phyloP scores from a whole-genome alignment of 2,329 filamentous ascomycete species.

The Arachnopeziza araneosa region DNA sequence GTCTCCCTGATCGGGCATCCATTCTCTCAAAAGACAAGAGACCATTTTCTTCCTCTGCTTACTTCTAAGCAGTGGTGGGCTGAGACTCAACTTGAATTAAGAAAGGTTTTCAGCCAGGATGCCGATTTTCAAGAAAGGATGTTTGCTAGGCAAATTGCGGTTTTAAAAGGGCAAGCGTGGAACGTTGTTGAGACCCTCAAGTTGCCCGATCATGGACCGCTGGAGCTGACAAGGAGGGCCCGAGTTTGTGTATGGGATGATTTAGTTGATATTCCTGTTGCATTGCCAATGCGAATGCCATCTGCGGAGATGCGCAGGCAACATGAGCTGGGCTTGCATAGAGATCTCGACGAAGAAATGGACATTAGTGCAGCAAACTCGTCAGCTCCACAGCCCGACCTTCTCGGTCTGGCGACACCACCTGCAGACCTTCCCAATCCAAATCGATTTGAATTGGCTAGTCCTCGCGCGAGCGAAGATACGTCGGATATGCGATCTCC shows the following conservation, averaged over 20 bases:
- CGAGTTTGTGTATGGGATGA: conserved; percentile 98
- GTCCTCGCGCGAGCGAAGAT: conserved; percentile 31
- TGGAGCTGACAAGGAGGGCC: conserved; percentile 85
- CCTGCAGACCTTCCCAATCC: conserved; percentile 65
- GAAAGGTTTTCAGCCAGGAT: conserved; percentile 84
- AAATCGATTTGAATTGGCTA: conserved; percentile 65
- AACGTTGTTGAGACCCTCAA: conserved; percentile 98
- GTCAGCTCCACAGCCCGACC: conserved; percentile 54
- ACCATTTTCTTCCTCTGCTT: conserved; percentile 92
- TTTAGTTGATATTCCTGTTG: conserved; percentile 89
- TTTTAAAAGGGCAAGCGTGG: conserved; percentile 99
- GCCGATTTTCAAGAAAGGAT: conserved; percentile 97
- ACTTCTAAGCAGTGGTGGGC: conserved; percentile 97
- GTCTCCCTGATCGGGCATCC: conserved; percentile 94
- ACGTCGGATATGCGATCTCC: conserved; percentile 14
- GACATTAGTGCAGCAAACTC: conserved; percentile 74
- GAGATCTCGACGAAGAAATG: conserved; percentile 70
- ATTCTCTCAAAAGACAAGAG: conserved; percentile 87
- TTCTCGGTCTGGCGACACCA: conserved; percentile 51
- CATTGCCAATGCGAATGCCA: conserved; percentile 79
- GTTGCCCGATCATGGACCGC: conserved; percentile 81
- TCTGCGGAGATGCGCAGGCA: conserved; percentile 78
- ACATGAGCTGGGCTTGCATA: conserved; percentile 41
- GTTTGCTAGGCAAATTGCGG: conserved; percentile 96
- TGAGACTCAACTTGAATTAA: conserved; percentile 81